Conservation (phyloP, 192 early-diverging fungal genomes). For the Powellomyces hirtus region DNA sequence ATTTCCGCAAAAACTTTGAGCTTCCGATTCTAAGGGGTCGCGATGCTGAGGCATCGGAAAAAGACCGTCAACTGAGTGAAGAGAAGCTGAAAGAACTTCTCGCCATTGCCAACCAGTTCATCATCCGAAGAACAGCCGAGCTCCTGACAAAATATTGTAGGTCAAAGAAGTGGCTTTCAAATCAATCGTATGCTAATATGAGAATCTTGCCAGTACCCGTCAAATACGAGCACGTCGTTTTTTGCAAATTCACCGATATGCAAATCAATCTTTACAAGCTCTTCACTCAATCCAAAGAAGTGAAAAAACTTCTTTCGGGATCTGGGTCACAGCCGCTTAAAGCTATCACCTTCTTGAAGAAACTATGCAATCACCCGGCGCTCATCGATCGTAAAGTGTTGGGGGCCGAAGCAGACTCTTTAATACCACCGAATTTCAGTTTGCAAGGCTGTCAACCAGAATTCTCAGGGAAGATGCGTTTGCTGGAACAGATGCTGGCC, state of each 20-base stretch:
- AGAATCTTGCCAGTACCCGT: slow-evolving; percentile 69
- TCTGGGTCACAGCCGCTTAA: slow-evolving; percentile 80
- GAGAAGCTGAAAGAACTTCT: slow-evolving; percentile 82
- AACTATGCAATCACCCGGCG: slow-evolving; percentile 96
- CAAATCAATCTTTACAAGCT: slow-evolving; percentile 82
- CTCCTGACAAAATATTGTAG: slow-evolving; percentile 93
- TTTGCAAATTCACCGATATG: slow-evolving; percentile 75
- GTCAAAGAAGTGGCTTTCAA: slow-evolving; percentile 19
- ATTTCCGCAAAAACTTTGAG: slow-evolving; percentile 93
- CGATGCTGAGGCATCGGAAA: slow-evolving; percentile 82
- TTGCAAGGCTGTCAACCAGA: slow-evolving; percentile 45
- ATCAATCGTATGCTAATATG: neutral
- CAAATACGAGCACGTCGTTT: slow-evolving; percentile 99
- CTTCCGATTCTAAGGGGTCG: slow-evolving; percentile 91
- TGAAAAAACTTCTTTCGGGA: slow-evolving; percentile 63
- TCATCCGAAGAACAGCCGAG: slow-evolving; percentile 95
- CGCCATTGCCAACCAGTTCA: slow-evolving; percentile 87
- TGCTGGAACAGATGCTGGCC: slow-evolving; percentile 48
- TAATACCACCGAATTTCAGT: slow-evolving; percentile 35
- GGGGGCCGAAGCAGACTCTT: slow-evolving; percentile 16
- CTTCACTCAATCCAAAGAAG: slow-evolving; percentile 69
- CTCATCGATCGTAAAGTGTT: slow-evolving; percentile 60
- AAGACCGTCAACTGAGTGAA: slow-evolving; percentile 75
- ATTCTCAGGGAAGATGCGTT: slow-evolving; percentile 87
- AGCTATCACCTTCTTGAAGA: slow-evolving; percentile 91